Evolutionary conservation across 352 stramenopile species (phyloP).

Genomic region (Phytophthora meadii): DNA sequence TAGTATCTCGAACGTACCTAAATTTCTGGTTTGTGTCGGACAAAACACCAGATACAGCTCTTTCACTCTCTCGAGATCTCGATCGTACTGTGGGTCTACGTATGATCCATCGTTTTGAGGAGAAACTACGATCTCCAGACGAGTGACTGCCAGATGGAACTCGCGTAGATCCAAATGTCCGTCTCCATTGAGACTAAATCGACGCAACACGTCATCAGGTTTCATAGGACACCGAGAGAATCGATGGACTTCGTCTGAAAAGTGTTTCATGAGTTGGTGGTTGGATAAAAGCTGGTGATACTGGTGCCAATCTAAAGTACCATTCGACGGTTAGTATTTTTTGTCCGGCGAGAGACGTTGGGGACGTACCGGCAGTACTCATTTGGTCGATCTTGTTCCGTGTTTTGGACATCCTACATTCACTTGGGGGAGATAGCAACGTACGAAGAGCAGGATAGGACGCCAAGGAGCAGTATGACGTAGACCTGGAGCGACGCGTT

Average conservation of each 20-base stretch:
- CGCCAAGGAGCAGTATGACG: constrained; percentile 8
- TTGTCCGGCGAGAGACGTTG: not conserved
- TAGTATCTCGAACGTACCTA: constrained; percentile 37
- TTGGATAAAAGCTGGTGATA: constrained; percentile 72
- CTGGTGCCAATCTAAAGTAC: constrained; percentile 63
- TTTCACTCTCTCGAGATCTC: constrained; percentile 38
- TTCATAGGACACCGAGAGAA: constrained; percentile 71
- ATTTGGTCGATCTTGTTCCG: constrained; percentile 78
- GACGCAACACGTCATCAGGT: constrained; percentile 69
- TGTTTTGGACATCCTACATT: constrained; percentile 59
- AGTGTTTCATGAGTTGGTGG: constrained; percentile 63
- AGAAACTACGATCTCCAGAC: constrained; percentile 58
- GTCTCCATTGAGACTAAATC: constrained; percentile 83
- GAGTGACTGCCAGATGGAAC: constrained; percentile 79
- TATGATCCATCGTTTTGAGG: constrained; percentile 7
- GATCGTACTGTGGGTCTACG: constrained; percentile 14
- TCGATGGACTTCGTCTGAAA: constrained; percentile 62
- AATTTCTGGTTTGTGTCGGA: constrained; percentile 66
- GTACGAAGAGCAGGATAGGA: not conserved
- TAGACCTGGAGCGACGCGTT: constrained; percentile 17
- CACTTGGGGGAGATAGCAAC: not conserved
- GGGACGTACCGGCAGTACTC: constrained; percentile 60
- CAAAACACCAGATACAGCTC: constrained; percentile 81
- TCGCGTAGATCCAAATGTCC: constrained; percentile 76
- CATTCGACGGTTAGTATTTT: constrained; percentile 1